These are phyloP conservation scores for Mrakia gelida DNA, from an alignment of 768 basidiomycete species.

Conservation along the genomic window DNA sequence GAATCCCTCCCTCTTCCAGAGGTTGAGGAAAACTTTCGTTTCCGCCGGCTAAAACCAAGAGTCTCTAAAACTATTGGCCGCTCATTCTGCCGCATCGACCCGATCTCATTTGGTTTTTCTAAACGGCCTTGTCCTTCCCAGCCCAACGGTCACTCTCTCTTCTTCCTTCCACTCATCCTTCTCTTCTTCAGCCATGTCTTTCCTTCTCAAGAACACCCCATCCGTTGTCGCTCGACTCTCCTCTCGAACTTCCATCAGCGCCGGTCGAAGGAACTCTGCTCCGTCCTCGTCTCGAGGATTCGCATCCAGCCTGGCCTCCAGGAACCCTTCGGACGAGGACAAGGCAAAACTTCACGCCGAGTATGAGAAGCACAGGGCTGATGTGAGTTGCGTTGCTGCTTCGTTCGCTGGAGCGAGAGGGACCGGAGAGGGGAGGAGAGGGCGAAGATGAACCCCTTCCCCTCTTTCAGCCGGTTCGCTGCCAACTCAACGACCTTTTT, in stretches of 20 bases:
- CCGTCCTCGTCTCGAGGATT: not conserved
- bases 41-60: too few species aligned
- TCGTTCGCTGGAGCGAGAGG: too few species aligned
- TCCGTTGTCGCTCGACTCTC: not conserved
- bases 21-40: too few species aligned
- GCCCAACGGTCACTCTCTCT: too few species aligned
- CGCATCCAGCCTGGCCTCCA: not conserved
- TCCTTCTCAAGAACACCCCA: not conserved
- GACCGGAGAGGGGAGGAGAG: not conserved
- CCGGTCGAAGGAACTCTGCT: not conserved
- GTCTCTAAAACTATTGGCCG: too few species aligned
- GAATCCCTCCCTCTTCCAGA: too few species aligned
- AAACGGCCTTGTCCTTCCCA: too few species aligned
- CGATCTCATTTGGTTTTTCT: too few species aligned
- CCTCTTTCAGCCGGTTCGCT: not conserved
- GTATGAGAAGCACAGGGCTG: constrained; percentile 12
- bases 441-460: not conserved
- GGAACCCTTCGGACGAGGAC: constrained; percentile 10
- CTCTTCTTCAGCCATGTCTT: not conserved
- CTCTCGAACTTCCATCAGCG: not conserved
- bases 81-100: too few species aligned
- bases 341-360: not conserved
- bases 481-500: not conserved
- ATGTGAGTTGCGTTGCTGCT: not conserved
- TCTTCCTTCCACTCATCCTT: too few species aligned